Percentiles rank a stretch among this genome's conserved stretches.
phyloP scores from a whole-genome alignment of 805 yeast genomes.

The Wickerhamomyces silvicola region DNA sequence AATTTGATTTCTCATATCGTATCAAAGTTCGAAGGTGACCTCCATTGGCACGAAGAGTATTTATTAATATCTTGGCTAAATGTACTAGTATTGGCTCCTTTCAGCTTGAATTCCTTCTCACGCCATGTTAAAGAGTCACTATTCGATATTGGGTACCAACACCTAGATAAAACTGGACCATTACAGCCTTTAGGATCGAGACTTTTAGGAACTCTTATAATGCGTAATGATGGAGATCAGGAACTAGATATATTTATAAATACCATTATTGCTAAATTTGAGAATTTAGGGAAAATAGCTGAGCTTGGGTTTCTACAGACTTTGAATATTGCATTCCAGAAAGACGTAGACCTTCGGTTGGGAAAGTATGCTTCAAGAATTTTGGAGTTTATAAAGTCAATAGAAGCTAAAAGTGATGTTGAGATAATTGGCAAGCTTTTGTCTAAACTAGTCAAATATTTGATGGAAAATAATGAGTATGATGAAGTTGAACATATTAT shows the following conservation, averaged over 20 bases:
- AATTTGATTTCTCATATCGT: slow-evolving; percentile 37
- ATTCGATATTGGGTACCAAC: slow-evolving; percentile 27
- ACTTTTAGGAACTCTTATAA: slow-evolving; percentile 25
- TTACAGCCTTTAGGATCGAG: slow-evolving; percentile 24
- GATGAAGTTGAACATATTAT: slow-evolving; percentile 41
- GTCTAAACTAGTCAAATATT: slow-evolving; percentile 16
- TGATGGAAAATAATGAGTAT: slow-evolving; percentile 8
- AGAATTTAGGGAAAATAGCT: not conserved
- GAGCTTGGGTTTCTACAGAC: slow-evolving; percentile 12
- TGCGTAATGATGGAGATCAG: slow-evolving; percentile 19
- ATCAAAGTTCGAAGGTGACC: slow-evolving; percentile 12
- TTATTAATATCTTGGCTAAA: slow-evolving; percentile 66
- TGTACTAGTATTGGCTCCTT: slow-evolving; percentile 68
- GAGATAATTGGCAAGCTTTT: slow-evolving; percentile 18
- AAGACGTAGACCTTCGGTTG: slow-evolving; percentile 9
- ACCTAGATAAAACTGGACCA: slow-evolving; percentile 39
- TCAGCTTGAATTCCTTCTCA: slow-evolving; percentile 42
- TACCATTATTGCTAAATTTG: slow-evolving; percentile 15
- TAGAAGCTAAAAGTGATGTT: slow-evolving; percentile 4
- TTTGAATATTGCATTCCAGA: slow-evolving; percentile 17
- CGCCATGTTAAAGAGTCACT: slow-evolving; percentile 26
- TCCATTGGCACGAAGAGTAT: slow-evolving; percentile 41
- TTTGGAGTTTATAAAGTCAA: not conserved
- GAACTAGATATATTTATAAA: slow-evolving; percentile 6
- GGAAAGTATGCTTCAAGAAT: slow-evolving; percentile 1